Evolutionary conservation across 2,329 filamentous ascomycete species (phyloP).

Genomic region (Orbilia javanica): DNA sequence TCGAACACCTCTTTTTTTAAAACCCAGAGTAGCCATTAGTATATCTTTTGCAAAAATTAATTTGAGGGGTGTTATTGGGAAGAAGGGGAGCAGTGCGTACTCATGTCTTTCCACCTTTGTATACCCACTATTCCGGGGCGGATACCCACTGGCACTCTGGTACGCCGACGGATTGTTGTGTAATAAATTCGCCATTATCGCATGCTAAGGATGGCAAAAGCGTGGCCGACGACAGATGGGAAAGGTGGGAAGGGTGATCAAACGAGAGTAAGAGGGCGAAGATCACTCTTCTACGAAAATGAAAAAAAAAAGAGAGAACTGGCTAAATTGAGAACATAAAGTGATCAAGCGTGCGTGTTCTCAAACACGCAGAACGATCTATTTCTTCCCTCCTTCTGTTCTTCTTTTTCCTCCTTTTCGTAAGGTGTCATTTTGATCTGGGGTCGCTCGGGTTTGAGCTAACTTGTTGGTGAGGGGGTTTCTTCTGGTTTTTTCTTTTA

Average conservation of each 20-base stretch:
- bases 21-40: no score
- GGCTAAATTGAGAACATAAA: slow-evolving; percentile 14
- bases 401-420: background rate
- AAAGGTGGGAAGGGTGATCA: no score
- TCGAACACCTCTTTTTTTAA: slow-evolving; percentile 23
- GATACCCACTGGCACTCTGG: slow-evolving; percentile 9
- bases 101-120: slow-evolving; percentile 37
- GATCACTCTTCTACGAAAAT: background rate
- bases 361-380: background rate
- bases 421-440: slow-evolving; percentile 35
- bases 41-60: background rate
- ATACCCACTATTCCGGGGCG: slow-evolving; percentile 6
- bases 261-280: slow-evolving; percentile 36
- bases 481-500: background rate
- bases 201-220: slow-evolving; percentile 1
- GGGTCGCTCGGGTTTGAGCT: slow-evolving; percentile 50
- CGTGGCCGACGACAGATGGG: slow-evolving; percentile 13
- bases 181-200: slow-evolving; percentile 25
- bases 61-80: no score
- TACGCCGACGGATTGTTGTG: background rate
- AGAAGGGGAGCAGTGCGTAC: slow-evolving; percentile 4
- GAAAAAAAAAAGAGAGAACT: background rate
- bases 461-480: slow-evolving; percentile 7
- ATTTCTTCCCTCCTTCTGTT: background rate
- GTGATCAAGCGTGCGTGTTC: background rate